These are phyloP conservation scores for Ceratobasidium sp. DNA, from an alignment of 1,284 basidiomycete genomes.

Conservation along the genomic window DNA sequence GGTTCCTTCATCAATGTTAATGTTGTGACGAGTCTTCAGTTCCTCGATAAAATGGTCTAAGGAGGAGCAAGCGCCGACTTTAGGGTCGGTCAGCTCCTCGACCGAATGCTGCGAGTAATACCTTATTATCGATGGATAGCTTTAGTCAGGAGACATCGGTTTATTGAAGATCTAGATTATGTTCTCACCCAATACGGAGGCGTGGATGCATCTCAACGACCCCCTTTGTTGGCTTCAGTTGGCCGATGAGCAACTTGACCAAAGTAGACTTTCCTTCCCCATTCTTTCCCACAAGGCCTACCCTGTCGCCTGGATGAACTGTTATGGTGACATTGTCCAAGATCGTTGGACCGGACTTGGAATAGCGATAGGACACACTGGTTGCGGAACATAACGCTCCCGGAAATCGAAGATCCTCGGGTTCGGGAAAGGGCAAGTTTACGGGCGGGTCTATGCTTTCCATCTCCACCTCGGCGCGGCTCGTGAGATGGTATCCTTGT, in stretches of 20 bases:
- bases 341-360: constrained; percentile 48
- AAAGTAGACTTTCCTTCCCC: constrained; percentile 65
- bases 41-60: constrained; percentile 53
- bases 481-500: constrained; percentile 54
- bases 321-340: constrained; percentile 63
- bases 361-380: constrained; percentile 57
- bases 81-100: constrained; percentile 53
- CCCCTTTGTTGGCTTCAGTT: constrained; percentile 59
- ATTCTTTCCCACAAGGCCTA: constrained; percentile 65
- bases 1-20: constrained; percentile 53
- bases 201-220: constrained; percentile 63
- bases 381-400: constrained; percentile 63
- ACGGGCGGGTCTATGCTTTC: constrained; percentile 58
- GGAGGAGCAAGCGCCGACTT: constrained; percentile 51
- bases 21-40: constrained; percentile 44
- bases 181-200: constrained; percentile 57
- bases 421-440: constrained; percentile 57
- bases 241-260: constrained; percentile 59
- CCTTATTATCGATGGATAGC: background rate
- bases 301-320: constrained; percentile 61
- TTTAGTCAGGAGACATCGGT: constrained; percentile 32
- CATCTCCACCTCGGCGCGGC: constrained; percentile 59
- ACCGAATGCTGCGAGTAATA: constrained; percentile 65
- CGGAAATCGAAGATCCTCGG: constrained; percentile 57
- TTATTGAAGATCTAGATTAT: constrained; percentile 49